Base-by-base conservation (phyloP, 371 early-diverging fungal genomes). In the Sporodiniella umbellata region DNA sequence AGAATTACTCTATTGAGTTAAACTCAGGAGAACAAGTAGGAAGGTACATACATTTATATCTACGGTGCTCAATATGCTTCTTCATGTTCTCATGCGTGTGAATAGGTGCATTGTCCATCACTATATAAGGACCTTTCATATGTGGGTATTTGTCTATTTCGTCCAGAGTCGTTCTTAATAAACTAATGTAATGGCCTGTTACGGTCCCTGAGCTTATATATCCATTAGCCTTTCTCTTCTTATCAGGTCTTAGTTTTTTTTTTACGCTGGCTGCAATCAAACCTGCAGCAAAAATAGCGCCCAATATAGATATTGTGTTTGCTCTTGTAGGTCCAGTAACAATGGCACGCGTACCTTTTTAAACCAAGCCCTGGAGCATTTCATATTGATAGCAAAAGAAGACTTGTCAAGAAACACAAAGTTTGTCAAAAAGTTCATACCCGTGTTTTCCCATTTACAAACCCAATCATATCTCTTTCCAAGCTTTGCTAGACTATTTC, bases 271-370 rank as follows among this genome's bases (percentile, higher is more conserved):
- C 24, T 25, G 38, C 42, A 40, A 54, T 54, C 42, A 54, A 47
- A 42, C 54, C 54, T 31, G 40, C 33, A 33, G 54, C 48, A n/a
- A 43, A 54, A 1, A 54, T 54, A 21, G 54, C 54, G 30, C 53
- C 53, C 47, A 54, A 38, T 46, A 48, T 37, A 21, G 48, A 37
- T 33, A 25, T 21, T 35, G 37, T 48, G 23, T 48, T 48, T 48
- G 37, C 48, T 48, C 48, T 48, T 30, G 48, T 48, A 35, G 48
- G 35, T 19, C 48, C 23, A 38, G 37, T 37, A 48, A 37, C 19
- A 48, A 48, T 48, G 28, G 35, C 48, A 48, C 48, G 22, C 12
- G 37, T 48, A 23, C 48, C 37, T 48, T 48, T 48, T 35, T 48
- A 11, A 38, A 48, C 48, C 37, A 48, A 37, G 33, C 48, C 24